These are phyloP conservation scores for Agaricus subrufescens DNA, from an alignment of 768 basidiomycete genomes.

Conservation along the genomic window DNA sequence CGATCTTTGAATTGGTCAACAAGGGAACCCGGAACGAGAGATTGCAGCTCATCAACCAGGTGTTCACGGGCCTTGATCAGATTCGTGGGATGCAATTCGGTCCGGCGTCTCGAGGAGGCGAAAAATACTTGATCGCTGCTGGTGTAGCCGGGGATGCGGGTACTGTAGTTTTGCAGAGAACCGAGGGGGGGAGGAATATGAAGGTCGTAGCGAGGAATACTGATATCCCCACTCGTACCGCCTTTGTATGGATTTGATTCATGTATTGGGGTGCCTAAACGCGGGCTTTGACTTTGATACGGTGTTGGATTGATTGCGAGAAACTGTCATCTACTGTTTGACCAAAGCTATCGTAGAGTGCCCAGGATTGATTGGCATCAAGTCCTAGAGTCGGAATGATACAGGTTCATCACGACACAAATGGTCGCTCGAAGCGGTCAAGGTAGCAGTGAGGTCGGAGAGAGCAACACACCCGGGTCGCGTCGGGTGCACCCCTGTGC, in stretches of 20 bases:
- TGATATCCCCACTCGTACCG: conserved; percentile 44
- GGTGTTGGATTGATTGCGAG: too few species aligned
- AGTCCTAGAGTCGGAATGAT: too few species aligned
- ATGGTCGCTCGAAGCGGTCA: too few species aligned
- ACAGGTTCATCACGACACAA: too few species aligned
- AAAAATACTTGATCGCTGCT: conserved; percentile 47
- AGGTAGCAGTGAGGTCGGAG: too few species aligned
- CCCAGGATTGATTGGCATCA: too few species aligned
- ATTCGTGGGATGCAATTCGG: conserved; percentile 65
- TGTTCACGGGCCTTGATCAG: conserved; percentile 31
- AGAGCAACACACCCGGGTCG: too few species aligned
- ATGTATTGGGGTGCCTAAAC: not conserved
- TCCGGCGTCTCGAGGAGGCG: conserved; percentile 37
- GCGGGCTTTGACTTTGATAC: too few species aligned
- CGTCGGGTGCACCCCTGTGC: too few species aligned
- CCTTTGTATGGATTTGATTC: conserved; percentile 44
- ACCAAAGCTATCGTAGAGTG: too few species aligned
- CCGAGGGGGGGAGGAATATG: conserved; percentile 48
- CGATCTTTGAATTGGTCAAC: conserved; percentile 41
- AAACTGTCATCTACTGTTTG: too few species aligned
- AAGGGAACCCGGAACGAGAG: conserved; percentile 8
- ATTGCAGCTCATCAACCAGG: conserved; percentile 25
- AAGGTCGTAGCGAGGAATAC: conserved; percentile 48
- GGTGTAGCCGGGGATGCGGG: conserved; percentile 51
- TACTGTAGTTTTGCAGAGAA: conserved; percentile 51